Conservation (phyloP, 495 filamentous ascomycete species). For the Sabuloglossum arenarium region DNA sequence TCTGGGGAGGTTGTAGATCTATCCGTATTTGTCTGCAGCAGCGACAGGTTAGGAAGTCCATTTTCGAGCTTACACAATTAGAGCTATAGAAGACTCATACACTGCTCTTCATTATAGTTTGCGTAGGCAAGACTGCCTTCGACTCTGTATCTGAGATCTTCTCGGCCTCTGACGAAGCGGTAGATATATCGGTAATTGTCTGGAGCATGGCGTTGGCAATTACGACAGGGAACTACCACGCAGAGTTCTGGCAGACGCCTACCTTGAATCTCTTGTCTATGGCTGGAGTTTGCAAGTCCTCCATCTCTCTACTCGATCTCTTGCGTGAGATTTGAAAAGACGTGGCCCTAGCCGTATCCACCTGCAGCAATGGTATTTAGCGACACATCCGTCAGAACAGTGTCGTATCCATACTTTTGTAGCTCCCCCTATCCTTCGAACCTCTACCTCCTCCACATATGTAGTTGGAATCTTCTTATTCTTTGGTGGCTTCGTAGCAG, state of each 20-base stretch:
- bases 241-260: too few species aligned
- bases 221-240: too few species aligned
- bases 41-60: too few species aligned
- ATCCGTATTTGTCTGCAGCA: too few species aligned
- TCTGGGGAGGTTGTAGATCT: too few species aligned
- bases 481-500: neutral
- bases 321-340: neutral
- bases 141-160: neutral
- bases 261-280: neutral
- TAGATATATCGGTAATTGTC: too few species aligned
- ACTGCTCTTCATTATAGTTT: neutral
- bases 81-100: neutral
- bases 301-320: neutral
- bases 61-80: neutral
- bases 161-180: neutral
- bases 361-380: neutral
- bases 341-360: neutral
- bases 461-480: neutral
- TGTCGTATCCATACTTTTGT: neutral
- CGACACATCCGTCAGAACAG: neutral
- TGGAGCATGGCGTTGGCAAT: too few species aligned
- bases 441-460: neutral
- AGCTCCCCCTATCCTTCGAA: neutral
- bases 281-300: neutral
- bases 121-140: neutral